These are phyloP conservation scores for Neofusicoccum laricinum DNA, from an alignment of 2,329 filamentous ascomycete genomes.

Conservation along the genomic window DNA sequence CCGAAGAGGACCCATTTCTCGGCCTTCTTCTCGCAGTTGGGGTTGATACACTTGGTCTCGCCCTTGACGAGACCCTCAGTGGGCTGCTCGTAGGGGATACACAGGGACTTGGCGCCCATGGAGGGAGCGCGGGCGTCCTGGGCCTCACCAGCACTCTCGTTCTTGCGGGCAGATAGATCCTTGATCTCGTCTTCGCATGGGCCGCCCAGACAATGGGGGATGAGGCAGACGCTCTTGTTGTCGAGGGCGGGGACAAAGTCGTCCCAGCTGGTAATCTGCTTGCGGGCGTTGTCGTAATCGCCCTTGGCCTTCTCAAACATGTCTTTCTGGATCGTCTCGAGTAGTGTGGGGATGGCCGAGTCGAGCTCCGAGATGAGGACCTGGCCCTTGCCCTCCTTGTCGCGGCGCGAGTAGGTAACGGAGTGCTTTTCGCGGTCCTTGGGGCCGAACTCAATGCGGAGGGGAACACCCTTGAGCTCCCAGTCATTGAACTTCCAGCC, in stretches of 20 bases:
- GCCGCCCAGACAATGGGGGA: constrained; percentile 80
- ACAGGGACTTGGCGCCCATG: constrained; percentile 75
- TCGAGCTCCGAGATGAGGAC: constrained; percentile 72
- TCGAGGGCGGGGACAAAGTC: constrained; percentile 89
- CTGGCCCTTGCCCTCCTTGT: constrained; percentile 62
- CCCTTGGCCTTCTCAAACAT: constrained; percentile 74
- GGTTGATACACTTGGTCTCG: constrained; percentile 88
- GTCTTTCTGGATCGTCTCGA: constrained; percentile 86
- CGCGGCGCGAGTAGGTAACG: constrained; percentile 81
- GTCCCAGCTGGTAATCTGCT: constrained; percentile 80
- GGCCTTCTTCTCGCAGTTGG: constrained; percentile 73
- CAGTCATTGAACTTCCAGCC: constrained; percentile 99
- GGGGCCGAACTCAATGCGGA: constrained; percentile 92
- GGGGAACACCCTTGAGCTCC: constrained; percentile 93
- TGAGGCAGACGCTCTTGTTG: constrained; percentile 85
- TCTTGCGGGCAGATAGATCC: constrained; percentile 78
- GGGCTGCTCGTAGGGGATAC: constrained; percentile 84
- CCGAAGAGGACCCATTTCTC: constrained; percentile 94
- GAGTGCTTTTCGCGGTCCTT: constrained; percentile 86
- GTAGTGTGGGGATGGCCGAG: constrained; percentile 71
- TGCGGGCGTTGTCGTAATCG: constrained; percentile 75
- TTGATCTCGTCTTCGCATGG: constrained; percentile 95
- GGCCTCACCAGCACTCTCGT: constrained; percentile 62
- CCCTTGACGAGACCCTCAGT: constrained; percentile 70
- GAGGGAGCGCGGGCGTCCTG: constrained; percentile 71